These are phyloP conservation scores for Phytophthora idaei DNA, from an alignment of 352 stramenopile genomes.

Conservation along the genomic window DNA sequence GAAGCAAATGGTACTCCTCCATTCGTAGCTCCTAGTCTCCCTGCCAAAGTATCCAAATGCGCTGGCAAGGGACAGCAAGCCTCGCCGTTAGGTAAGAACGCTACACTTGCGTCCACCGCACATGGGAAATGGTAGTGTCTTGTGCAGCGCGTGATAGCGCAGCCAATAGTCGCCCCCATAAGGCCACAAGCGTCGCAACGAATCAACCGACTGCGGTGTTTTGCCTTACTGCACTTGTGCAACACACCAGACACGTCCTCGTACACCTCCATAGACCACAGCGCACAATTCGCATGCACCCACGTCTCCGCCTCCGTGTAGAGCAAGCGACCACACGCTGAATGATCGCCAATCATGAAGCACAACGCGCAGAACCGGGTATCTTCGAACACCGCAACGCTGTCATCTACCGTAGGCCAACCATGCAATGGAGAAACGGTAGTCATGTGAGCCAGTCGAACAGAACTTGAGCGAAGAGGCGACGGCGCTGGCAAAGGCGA, in stretches of 20 bases:
- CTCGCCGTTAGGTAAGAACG: conserved; percentile 73
- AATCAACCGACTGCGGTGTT: conserved; percentile 86
- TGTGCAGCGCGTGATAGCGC: conserved; percentile 82
- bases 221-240: conserved; percentile 89
- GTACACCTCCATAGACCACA: conserved; percentile 94
- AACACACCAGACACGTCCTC: conserved; percentile 77
- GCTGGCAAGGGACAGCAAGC: conserved; percentile 62
- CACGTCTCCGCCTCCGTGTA: conserved; percentile 86
- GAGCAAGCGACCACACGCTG: conserved; percentile 75
- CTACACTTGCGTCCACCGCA: conserved; percentile 75
- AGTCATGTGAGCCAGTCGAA: conserved; percentile 41
- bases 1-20: conserved; percentile 8
- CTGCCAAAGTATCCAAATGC: conserved; percentile 61
- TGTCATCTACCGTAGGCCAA: conserved; percentile 30
- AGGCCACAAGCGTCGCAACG: conserved; percentile 92
- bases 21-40: conserved; percentile 26
- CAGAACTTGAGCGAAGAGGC: not conserved
- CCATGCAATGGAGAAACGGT: conserved; percentile 46
- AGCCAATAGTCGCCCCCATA: conserved; percentile 92
- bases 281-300: conserved; percentile 92
- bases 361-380: conserved; percentile 81
- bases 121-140: conserved; percentile 95
- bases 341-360: conserved; percentile 80
- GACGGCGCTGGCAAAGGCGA: not conserved
- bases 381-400: conserved; percentile 47